Base-by-base conservation (phyloP, 768 basidiomycete species). In the Naganishia antarctica region DNA sequence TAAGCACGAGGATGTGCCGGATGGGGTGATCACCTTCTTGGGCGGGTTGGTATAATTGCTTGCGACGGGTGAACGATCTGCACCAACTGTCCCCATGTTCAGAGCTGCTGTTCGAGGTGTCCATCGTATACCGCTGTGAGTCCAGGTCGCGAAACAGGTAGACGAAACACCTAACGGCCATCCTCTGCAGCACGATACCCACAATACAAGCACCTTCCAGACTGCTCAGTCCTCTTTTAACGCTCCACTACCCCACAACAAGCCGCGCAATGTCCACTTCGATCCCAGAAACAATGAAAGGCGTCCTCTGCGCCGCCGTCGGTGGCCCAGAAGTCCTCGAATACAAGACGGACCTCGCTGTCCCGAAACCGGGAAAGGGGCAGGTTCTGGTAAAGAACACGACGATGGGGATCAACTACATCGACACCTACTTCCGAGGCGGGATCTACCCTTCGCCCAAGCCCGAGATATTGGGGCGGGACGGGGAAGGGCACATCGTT, bases 271-370 rank as follows among this genome's bases (percentile, higher is more conserved):
- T 66, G 60, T 61, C 60, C 26, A 43, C 61, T 34, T n/a, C 51
- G 37, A 63, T 67, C 40, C 66, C 66, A 7, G 16, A 32, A n/a
- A 67, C 66, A n/a, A 67, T 67, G 66, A 25, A 45, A 23, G 66
- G 66, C 29, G 46, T 67, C 61, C 59, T 67, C 37, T 37, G 91
- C 74, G 75, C 83, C 13, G 82, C 84, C 82, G 84, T 81, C 7
- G 94, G 91, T 5, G 88, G 85, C 6, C 75, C 86, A 29, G 89
- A 93, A 58, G 88, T 89, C 37, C 80, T 92, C 46, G 40, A 74
- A 41, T 71, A 77, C 45, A 68, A 79, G 15, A 63, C 72, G 29
- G 78, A 81, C 34, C 67, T 87, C n/a, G 84, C 87, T 0, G 87
- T 90, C 69, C 88, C 89, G 0, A 76, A 80, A 67, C 82, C 83